Conservation (phyloP, 2,329 filamentous ascomycete genomes). For the Bisporella sp. region DNA sequence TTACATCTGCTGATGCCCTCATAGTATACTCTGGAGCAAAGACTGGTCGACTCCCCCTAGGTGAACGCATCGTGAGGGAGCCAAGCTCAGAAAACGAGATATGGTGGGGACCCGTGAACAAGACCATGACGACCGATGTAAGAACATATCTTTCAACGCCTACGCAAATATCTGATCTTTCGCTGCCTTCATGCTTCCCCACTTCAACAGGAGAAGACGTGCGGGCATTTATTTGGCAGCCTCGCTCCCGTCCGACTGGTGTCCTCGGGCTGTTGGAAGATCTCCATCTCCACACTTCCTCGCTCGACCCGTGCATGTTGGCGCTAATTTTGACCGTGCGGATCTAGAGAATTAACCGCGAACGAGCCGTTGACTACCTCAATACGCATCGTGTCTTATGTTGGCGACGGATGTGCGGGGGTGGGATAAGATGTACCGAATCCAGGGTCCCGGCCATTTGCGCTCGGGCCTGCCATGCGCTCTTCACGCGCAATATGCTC, state of each 20-base stretch:
- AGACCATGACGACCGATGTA: constrained; percentile 96
- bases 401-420: constrained; percentile 92
- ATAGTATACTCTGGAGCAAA: constrained; percentile 98
- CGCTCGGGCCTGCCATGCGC: constrained; percentile 96
- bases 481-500: constrained; percentile 99
- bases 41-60: constrained; percentile 91
- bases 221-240: no score
- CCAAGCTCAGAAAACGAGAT: constrained; percentile 80
- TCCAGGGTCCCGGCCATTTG: constrained; percentile 96
- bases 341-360: constrained; percentile 99
- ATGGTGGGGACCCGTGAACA: constrained; percentile 85
- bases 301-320: no score
- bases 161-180: neutral
- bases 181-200: no score
- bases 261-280: no score
- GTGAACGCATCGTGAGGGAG: constrained; percentile 97
- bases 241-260: no score
- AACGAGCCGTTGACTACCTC: constrained; percentile 97
- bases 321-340: constrained; percentile 30
- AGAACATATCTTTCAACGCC: constrained; percentile 32
- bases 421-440: constrained; percentile 97
- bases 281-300: no score
- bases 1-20: constrained; percentile 89
- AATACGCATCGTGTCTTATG: no score
- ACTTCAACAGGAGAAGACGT: no score